Conservation (phyloP, 2,329 filamentous ascomycete genomes). For the Ophiocordyceps polyrhachis-furcata region DNA sequence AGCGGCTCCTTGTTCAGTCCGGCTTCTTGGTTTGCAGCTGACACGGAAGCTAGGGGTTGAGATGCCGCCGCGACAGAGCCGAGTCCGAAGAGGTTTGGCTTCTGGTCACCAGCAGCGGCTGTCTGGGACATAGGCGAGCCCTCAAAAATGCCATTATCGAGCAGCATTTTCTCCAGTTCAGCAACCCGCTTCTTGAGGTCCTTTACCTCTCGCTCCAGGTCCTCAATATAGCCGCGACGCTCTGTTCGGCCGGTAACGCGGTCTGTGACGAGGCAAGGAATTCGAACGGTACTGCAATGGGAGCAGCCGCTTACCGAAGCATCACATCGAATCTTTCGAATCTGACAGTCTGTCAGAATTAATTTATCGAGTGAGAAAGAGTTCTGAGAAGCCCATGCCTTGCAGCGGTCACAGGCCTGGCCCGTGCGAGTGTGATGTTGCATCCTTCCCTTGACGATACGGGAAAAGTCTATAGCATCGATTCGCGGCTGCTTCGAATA, state of each 20-base stretch:
- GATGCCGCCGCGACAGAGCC: too few species aligned
- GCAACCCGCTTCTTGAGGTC: conserved; percentile 47
- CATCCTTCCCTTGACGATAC: conserved; percentile 34
- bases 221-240: conserved; percentile 58
- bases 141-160: conserved; percentile 34
- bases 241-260: conserved; percentile 69
- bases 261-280: conserved; percentile 71
- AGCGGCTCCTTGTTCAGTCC: too few species aligned
- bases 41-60: too few species aligned
- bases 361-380: background rate
- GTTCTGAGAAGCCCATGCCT: conserved; percentile 35
- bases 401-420: conserved; percentile 78
- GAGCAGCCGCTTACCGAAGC: conserved; percentile 64
- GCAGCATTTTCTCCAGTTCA: conserved; percentile 48
- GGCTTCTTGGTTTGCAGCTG: too few species aligned
- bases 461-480: conserved; percentile 34
- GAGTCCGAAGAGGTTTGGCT: background rate
- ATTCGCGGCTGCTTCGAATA: conserved; percentile 31
- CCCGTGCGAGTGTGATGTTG: conserved; percentile 47
- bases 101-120: background rate
- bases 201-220: conserved; percentile 54
- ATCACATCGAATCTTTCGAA: conserved; percentile 79
- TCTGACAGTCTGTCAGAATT: conserved; percentile 20
- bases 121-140: conserved; percentile 21
- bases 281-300: conserved; percentile 57